Conservation (phyloP, 805 yeast genomes). For the Kodamaea sagamina region DNA sequence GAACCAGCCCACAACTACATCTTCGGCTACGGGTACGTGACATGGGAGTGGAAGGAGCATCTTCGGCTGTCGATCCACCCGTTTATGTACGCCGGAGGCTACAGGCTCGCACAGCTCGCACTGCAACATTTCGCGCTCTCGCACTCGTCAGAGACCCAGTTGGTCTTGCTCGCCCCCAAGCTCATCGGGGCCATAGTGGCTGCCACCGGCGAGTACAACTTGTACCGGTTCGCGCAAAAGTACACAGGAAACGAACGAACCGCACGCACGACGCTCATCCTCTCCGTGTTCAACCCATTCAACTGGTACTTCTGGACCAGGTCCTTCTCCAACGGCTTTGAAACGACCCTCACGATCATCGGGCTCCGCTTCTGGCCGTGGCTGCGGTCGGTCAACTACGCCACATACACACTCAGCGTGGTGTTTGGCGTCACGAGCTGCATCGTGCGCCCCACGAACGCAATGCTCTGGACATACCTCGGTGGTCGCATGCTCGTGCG, state of each 20-base stretch:
- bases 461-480: conserved; percentile 67
- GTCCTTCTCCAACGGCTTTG: conserved; percentile 83
- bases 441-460: conserved; percentile 83
- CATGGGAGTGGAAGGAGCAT: conserved; percentile 92
- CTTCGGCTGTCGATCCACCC: conserved; percentile 84
- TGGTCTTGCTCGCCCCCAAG: conserved; percentile 59
- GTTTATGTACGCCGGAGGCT: conserved; percentile 55
- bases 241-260: conserved; percentile 35
- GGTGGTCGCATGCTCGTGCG: conserved; percentile 41
- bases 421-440: conserved; percentile 61
- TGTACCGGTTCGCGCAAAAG: conserved; percentile 48
- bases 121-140: neutral
- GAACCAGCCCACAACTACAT: conserved; percentile 85
- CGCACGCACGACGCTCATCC: conserved; percentile 45
- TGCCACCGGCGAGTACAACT: conserved; percentile 66
- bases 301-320: conserved; percentile 82
- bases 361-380: conserved; percentile 77
- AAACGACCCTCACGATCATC: conserved; percentile 65
- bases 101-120: conserved; percentile 30
- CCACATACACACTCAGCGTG: conserved; percentile 39
- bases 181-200: conserved; percentile 68
- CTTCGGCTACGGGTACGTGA: conserved; percentile 76
- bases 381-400: conserved; percentile 29
- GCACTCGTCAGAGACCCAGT: conserved; percentile 12
- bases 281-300: conserved; percentile 68